These are phyloP conservation scores for Ustilago hordei DNA, from an alignment of 1,284 basidiomycete genomes.

Conservation along the genomic window DNA sequence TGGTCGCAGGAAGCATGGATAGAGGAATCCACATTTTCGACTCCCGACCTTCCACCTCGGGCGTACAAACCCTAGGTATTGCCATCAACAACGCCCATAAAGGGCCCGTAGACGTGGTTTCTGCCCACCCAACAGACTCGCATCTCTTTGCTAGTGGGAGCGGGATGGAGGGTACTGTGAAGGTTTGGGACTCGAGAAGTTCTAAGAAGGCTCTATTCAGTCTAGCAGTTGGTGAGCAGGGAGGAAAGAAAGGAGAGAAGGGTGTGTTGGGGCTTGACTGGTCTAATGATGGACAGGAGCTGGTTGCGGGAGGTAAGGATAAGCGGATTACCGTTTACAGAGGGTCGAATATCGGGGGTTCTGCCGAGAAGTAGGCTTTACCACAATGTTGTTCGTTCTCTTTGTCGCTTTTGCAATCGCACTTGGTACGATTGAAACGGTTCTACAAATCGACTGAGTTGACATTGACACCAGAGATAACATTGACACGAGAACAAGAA, in stretches of 20 bases:
- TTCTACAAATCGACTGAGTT: too few relatives aligned
- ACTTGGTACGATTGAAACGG: too few relatives aligned
- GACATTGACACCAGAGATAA: too few relatives aligned
- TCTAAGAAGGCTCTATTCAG: slow-evolving; percentile 64
- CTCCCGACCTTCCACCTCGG: slow-evolving; percentile 22
- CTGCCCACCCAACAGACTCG: slow-evolving; percentile 46
- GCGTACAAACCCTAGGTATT: slow-evolving; percentile 17
- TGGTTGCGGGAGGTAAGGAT: slow-evolving; percentile 67
- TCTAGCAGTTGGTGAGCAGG: slow-evolving; percentile 21
- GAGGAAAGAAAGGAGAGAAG: slow-evolving; percentile 2
- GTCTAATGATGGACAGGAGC: slow-evolving; percentile 55
- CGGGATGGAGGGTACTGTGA: slow-evolving; percentile 51
- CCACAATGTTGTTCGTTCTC: background rate
- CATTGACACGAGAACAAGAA: background rate
- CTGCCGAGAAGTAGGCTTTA: slow-evolving; percentile 28
- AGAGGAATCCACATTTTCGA: slow-evolving; percentile 64
- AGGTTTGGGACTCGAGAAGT: slow-evolving; percentile 64
- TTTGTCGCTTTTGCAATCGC: too few relatives aligned
- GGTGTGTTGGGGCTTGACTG: slow-evolving; percentile 64
- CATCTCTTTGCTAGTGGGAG: slow-evolving; percentile 57
- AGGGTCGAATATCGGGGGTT: slow-evolving; percentile 13
- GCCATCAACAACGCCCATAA: slow-evolving; percentile 51
- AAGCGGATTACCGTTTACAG: slow-evolving; percentile 50
- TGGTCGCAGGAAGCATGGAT: slow-evolving; percentile 61
- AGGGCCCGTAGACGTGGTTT: slow-evolving; percentile 51